Evolutionary conservation across 768 basidiomycete genomes (phyloP).

Genomic region (Filobasidium floriforme): DNA sequence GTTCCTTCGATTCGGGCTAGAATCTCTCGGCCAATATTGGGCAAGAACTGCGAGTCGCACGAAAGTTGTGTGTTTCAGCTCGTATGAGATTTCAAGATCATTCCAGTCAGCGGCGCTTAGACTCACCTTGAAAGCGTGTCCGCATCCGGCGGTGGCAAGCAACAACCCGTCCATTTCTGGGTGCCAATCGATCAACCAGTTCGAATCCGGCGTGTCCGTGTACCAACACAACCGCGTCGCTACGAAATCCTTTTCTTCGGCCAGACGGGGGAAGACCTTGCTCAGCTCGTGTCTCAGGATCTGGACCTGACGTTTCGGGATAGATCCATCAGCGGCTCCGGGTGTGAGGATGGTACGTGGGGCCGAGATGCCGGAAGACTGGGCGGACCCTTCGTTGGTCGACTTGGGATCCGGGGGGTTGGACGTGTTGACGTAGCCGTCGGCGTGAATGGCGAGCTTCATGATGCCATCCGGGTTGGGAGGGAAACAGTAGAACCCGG

Average conservation of each 20-base stretch:
- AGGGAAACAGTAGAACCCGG: constrained; percentile 74
- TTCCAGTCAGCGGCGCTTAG: too few relatives aligned
- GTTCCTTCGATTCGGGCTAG: constrained; percentile 63
- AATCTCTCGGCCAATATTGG: constrained; percentile 70
- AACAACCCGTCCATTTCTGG: constrained; percentile 54
- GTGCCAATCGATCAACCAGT: constrained; percentile 81
- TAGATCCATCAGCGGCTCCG: constrained; percentile 53
- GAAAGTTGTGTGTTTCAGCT: not conserved
- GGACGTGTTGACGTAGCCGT: constrained; percentile 57
- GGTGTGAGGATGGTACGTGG: constrained; percentile 68
- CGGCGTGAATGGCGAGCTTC: constrained; percentile 69
- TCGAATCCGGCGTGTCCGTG: constrained; percentile 71
- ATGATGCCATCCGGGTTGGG: constrained; percentile 50
- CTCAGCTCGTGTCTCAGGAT: constrained; percentile 53
- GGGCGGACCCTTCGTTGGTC: constrained; percentile 35
- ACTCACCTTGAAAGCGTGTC: constrained; percentile 75
- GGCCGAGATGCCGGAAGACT: constrained; percentile 53
- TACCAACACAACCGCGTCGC: constrained; percentile 89
- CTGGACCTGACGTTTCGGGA: constrained; percentile 57
- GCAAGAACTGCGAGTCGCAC: constrained; percentile 65
- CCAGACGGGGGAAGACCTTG: constrained; percentile 68
- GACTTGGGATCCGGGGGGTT: constrained; percentile 37
- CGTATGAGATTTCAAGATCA: too few relatives aligned
- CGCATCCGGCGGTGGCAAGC: constrained; percentile 79
- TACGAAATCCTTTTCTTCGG: constrained; percentile 57